Evolutionary conservation across 768 basidiomycete species (phyloP).

Genomic region (Roridomyces roridus): DNA sequence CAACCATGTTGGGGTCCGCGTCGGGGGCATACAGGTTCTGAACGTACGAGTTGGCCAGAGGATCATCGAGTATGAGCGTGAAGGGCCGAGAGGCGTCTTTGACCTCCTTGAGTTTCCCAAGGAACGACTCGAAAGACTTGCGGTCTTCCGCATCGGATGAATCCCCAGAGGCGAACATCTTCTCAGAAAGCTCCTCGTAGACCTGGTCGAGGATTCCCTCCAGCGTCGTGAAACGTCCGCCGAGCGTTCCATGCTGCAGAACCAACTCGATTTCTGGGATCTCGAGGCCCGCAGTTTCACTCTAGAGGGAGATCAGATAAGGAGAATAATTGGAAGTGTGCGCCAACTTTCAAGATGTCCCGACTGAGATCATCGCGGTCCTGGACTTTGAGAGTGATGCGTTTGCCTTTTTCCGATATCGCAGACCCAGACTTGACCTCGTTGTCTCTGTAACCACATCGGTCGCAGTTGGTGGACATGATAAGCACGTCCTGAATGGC

Average conservation of each 20-base stretch:
- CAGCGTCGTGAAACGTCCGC: conserved; percentile 96
- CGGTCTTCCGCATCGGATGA: conserved; percentile 55
- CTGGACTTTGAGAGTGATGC: conserved; percentile 87
- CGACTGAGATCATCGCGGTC: conserved; percentile 91
- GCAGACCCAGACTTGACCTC: conserved; percentile 96
- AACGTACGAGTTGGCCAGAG: conserved; percentile 92
- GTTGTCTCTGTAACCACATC: conserved; percentile 96
- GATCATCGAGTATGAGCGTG: conserved; percentile 94
- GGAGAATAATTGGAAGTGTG: neutral
- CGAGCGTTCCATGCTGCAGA: conserved; percentile 91
- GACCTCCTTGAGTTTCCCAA: conserved; percentile 77
- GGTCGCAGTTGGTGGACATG: conserved; percentile 97
- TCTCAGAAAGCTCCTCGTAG: conserved; percentile 92
- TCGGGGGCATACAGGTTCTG: conserved; percentile 99
- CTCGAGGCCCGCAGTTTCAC: conserved; percentile 87
- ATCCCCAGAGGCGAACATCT: conserved; percentile 81
- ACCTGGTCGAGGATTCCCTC: conserved; percentile 95
- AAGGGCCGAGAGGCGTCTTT: conserved; percentile 82
- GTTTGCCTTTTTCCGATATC: conserved; percentile 86
- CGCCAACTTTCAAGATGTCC: conserved; percentile 88
- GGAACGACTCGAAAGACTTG: conserved; percentile 75
- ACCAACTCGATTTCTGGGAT: conserved; percentile 96
- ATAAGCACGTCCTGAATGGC: conserved; percentile 84
- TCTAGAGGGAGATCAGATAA: conserved; percentile 52
- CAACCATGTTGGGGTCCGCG: conserved; percentile 90